Conservation (phyloP, 306 rosid species). For the Hippophae tibetana region DNA sequence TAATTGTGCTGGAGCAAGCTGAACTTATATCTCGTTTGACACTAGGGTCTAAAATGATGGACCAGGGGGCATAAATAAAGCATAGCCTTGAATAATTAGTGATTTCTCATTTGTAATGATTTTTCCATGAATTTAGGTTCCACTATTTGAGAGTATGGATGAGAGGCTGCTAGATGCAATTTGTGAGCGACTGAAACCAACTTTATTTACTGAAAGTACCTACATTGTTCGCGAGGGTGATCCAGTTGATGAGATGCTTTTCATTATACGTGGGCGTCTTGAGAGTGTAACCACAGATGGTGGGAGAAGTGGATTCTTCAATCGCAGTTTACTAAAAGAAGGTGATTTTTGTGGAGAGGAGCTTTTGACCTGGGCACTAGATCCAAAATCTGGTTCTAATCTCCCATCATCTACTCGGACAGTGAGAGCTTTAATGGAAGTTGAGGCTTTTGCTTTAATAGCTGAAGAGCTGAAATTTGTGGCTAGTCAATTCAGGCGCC, state of each 20-base stretch:
- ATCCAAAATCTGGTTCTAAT: conserved; percentile 91
- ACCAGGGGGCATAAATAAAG: no score
- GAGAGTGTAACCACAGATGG: conserved; percentile 98
- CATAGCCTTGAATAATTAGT: neutral
- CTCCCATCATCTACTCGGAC: conserved; percentile 91
- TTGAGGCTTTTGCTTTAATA: conserved; percentile 82
- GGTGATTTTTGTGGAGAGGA: conserved; percentile 98
- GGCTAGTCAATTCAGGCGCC: conserved; percentile 94
- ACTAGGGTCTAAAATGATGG: no score
- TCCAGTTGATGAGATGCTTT: conserved; percentile 98
- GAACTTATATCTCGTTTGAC: no score
- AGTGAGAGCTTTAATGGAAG: conserved; percentile 75
- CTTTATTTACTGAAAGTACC: conserved; percentile 72
- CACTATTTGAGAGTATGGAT: conserved; percentile 87
- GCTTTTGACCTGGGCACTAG: conserved; percentile 96
- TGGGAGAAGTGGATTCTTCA: conserved; percentile 92
- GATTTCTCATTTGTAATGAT: neutral
- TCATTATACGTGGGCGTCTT: conserved; percentile 93
- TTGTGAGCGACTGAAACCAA: conserved; percentile 90
- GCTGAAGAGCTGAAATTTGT: conserved; percentile 93
- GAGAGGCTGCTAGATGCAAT: conserved; percentile 97
- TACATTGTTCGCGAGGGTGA: conserved; percentile 93
- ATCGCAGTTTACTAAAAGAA: conserved; percentile 69
- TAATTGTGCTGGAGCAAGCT: no score
- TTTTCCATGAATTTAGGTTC: conserved; percentile 57